Conservation (phyloP, 345 rosid species). For the Eucalyptus polybractea region DNA sequence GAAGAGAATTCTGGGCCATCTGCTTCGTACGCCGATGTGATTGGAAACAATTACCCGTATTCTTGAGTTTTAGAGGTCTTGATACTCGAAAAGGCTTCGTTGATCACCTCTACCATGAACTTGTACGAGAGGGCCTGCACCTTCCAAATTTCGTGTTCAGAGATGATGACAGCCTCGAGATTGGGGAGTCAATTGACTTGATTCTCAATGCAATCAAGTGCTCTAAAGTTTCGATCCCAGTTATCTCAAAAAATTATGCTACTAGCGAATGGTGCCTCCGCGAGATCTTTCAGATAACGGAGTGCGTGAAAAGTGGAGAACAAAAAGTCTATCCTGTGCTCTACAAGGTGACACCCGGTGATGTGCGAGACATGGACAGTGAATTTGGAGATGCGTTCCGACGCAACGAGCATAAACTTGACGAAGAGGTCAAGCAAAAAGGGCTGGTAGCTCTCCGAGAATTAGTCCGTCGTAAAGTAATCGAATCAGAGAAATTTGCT, state of each 20-base stretch:
- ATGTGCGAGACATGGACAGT: accelerated
- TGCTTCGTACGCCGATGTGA: no score
- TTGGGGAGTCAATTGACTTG: accelerated
- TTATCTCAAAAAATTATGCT: neutral
- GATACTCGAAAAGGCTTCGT: no score
- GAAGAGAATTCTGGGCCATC: no score
- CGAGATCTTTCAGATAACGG: neutral
- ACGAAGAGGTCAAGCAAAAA: accelerated
- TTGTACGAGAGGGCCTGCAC: no score
- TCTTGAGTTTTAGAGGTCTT: no score
- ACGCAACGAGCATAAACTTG: accelerated
- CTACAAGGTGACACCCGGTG: accelerated
- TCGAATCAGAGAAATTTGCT: no score
- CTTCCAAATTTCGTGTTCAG: no score
- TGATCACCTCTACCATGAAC: no score
- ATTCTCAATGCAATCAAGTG: neutral
- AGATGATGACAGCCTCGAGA: accelerated
- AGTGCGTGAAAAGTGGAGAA: accelerated
- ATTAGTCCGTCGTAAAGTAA: accelerated
- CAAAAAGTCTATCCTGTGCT: neutral
- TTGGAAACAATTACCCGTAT: no score
- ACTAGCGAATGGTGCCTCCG: neutral
- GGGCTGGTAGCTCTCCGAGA: accelerated
- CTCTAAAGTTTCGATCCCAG: neutral
- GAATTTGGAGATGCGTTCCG: accelerated